Evolutionary conservation across 495 filamentous ascomycete species (phyloP).

Genomic region (Hypoxylon intermedium): DNA sequence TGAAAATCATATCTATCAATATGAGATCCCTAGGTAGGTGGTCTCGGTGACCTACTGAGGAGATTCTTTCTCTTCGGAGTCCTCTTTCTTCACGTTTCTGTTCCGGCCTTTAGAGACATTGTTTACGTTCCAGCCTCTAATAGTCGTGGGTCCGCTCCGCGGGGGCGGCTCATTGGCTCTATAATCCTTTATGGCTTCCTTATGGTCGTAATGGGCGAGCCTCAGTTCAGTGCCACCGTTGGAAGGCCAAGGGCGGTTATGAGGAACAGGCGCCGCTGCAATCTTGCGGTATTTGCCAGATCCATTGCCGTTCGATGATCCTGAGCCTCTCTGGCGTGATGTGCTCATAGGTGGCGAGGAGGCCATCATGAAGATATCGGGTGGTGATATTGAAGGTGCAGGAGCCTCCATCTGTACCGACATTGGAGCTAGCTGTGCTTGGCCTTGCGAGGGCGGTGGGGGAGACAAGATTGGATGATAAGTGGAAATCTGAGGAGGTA

Average conservation of each 20-base stretch:
- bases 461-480: slow-evolving; percentile 39
- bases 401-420: slow-evolving; percentile 36
- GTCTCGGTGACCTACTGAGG: slow-evolving; percentile 38
- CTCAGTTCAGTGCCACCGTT: slow-evolving; percentile 53
- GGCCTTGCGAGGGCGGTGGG: slow-evolving; percentile 19
- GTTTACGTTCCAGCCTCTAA: slow-evolving; percentile 60
- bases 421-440: slow-evolving; percentile 28
- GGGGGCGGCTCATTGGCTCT: slow-evolving; percentile 53
- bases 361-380: slow-evolving; percentile 22
- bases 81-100: slow-evolving; percentile 37
- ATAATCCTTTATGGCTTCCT: slow-evolving; percentile 57
- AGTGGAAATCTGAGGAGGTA: slow-evolving; percentile 23
- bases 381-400: slow-evolving; percentile 37
- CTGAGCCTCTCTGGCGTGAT: slow-evolving; percentile 32
- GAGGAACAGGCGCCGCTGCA: slow-evolving; percentile 55
- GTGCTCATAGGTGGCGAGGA: slow-evolving; percentile 33
- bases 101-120: slow-evolving; percentile 45
- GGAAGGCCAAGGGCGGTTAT: slow-evolving; percentile 50
- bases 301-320: slow-evolving; percentile 37
- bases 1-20: slow-evolving; percentile 33
- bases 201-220: slow-evolving; percentile 57
- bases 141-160: slow-evolving; percentile 52
- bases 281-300: slow-evolving; percentile 54
- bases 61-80: slow-evolving; percentile 43
- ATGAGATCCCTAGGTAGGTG: slow-evolving; percentile 6